Evolutionary conservation across 805 yeast species (phyloP), one percentile per base, ranked within the genome.

Genomic region (Ogataea trehaloabstinens): DNA sequence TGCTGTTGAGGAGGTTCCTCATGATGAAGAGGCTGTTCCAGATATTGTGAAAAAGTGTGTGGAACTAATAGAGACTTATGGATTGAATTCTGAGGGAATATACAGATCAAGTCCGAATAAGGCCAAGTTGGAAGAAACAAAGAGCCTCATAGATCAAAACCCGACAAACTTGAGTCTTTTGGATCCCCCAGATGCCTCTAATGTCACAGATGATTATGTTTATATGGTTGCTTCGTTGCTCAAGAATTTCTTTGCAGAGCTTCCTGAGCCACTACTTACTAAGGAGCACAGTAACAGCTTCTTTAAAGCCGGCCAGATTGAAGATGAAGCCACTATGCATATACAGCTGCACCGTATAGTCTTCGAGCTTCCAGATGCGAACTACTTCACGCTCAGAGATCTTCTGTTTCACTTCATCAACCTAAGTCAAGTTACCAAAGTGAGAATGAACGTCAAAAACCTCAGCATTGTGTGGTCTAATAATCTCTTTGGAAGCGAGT

Each of bases 391-490:
- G 0, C 70, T 93, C 50, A 70, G 97, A 48, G 79, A 87, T 24
- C 66, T 93, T 48, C 67, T 90, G 2, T 87, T 91, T 71, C 99
- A 93, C 61, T 74, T 93, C 45, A 49, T 47, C 29, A 49, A 49
- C 12, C 40, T 61, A 18, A 51, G 51, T 21, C 35, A 50, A 13
- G 47, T 57, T 20, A 80, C 82, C 45, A 76, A 82, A 40, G 81
- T 93, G 11, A 74, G 93, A 57, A 93, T 93, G 99, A 80, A 80
- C 33, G 71, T 81, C 41, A 82, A 82, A 54, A 82, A 85, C 43
- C 62, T 93, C 52, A 86, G 95, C 33, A 86, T 87, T 28, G 89
- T 91, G 27, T 93, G 99, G 99, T 96, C 97, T 0, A 95, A 96
- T 15, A 85, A 86, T 2, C 64, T 93, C 37, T 73, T 93, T 59